Conservation (phyloP, 257 asterid species). For the Nicotiana otophora region DNA sequence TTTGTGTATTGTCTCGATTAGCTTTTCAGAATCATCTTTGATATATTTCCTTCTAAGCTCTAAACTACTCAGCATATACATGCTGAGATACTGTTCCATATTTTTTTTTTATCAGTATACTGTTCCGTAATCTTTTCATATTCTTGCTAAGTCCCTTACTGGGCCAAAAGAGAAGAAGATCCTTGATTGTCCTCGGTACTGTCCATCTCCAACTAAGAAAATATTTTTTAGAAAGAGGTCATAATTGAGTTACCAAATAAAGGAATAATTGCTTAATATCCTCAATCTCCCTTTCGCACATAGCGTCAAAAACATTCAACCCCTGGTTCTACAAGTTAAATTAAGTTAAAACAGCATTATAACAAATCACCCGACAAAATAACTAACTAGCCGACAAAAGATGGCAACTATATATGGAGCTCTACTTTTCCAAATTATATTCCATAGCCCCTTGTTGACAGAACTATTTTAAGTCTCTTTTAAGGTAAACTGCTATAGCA, state of each 20-base stretch:
- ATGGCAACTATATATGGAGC: not conserved
- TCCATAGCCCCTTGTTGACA: not conserved
- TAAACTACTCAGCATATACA: not conserved
- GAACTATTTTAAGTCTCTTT: not conserved
- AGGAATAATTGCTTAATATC: not conserved
- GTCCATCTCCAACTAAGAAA: not conserved
- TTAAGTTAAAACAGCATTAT: not conserved
- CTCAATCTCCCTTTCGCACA: not conserved
- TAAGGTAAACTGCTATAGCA: not conserved
- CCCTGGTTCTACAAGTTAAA: not conserved
- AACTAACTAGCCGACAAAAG: not conserved
- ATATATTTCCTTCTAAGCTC: no score
- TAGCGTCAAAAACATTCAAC: not conserved
- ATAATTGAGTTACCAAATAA: not conserved
- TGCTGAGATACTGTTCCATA: not conserved
- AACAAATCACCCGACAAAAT: not conserved
- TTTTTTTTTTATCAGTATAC: not conserved
- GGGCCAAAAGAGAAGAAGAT: not conserved
- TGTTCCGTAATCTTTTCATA: not conserved
- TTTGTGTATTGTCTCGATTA: not conserved
- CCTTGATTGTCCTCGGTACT: not conserved
- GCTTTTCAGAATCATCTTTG: not conserved
- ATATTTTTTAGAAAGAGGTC: not conserved
- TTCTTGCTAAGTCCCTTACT: not conserved
- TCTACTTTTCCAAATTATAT: not conserved